phyloP scores from a whole-genome alignment of 768 basidiomycete species.

The Leucocoprinus leucothites region DNA sequence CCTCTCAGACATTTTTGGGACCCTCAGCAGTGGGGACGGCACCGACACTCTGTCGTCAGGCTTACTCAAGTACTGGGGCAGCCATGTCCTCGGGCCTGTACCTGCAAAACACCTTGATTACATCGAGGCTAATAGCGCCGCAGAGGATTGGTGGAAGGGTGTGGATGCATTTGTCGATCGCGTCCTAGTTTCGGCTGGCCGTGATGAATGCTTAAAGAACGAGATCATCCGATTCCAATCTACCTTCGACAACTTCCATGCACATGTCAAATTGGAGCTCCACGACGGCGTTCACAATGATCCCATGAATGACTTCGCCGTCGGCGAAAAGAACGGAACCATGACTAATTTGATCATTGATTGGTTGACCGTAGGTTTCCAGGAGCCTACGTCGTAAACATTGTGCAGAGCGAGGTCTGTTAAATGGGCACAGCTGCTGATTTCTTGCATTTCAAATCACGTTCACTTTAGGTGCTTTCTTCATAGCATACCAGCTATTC shows the following conservation, averaged over 20 bases:
- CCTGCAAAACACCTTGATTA: constrained; percentile 23
- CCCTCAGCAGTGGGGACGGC: constrained; percentile 20
- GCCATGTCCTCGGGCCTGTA: constrained; percentile 17
- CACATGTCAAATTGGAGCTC: constrained; percentile 19
- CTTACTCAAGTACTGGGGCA: constrained; percentile 14
- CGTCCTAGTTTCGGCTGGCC: constrained; percentile 34
- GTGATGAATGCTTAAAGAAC: constrained; percentile 30
- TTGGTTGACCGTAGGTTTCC: constrained; percentile 7
- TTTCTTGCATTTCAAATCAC: too few species aligned
- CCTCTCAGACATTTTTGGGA: constrained; percentile 18
- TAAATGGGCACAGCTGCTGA: too few species aligned
- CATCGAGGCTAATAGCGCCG: constrained; percentile 27
- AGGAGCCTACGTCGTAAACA: neutral
- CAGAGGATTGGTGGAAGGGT: constrained; percentile 31
- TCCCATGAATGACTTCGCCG: neutral
- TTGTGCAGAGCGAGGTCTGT: too few species aligned
- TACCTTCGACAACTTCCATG: constrained; percentile 20
- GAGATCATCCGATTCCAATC: constrained; percentile 25
- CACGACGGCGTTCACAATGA: constrained; percentile 19
- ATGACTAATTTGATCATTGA: neutral
- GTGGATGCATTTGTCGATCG: constrained; percentile 27
- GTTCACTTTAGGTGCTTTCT: too few species aligned
- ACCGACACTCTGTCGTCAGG: constrained; percentile 22
- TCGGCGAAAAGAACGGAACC: neutral
- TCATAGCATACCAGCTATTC: too few species aligned